Evolutionary conservation across 352 stramenopile genomes (phyloP).

Genomic region (Aphanomyces astaci): DNA sequence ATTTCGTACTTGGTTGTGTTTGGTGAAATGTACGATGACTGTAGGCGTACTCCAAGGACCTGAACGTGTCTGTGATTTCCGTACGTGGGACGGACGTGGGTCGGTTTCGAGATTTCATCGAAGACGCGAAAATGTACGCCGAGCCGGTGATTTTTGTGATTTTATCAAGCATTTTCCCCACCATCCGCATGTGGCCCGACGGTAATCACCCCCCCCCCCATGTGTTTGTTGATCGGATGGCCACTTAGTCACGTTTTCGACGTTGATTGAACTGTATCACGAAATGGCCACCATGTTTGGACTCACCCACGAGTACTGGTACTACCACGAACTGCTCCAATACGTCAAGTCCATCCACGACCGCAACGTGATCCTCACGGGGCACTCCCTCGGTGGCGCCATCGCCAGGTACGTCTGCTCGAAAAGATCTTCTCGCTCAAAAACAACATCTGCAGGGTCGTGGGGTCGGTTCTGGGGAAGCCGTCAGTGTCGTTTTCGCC

Average conservation of each 20-base stretch:
- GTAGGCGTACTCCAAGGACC: slow-evolving; percentile 47
- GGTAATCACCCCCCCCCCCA: slow-evolving; percentile 21
- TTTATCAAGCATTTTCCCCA: slow-evolving; percentile 84
- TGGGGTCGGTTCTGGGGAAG: slow-evolving; percentile 66
- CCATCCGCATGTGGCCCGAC: slow-evolving; percentile 87
- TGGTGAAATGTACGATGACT: background rate
- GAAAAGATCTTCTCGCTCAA: background rate
- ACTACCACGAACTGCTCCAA: slow-evolving; percentile 79
- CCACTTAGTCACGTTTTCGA: slow-evolving; percentile 62
- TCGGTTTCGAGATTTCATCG: slow-evolving; percentile 84
- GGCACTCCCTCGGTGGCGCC: slow-evolving; percentile 82
- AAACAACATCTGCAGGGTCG: slow-evolving; percentile 29
- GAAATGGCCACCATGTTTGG: slow-evolving; percentile 81
- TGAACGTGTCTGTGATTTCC: slow-evolving; percentile 82
- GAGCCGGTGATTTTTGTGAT: slow-evolving; percentile 86
- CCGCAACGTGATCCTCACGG: slow-evolving; percentile 76
- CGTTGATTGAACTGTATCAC: slow-evolving; percentile 78
- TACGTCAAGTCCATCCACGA: slow-evolving; percentile 74
- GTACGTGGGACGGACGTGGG: slow-evolving; percentile 85
- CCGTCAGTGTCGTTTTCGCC: slow-evolving; percentile 82
- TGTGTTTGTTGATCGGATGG: background rate
- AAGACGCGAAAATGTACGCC: slow-evolving; percentile 88
- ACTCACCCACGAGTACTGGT: slow-evolving; percentile 82
- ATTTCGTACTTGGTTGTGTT: too few relatives aligned
- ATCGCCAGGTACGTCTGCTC: slow-evolving; percentile 41